Evolutionary conservation across 352 stramenopile species (phyloP), one percentile per base, ranked within the genome.

Genomic region (Stramenopiles sp.): DNA sequence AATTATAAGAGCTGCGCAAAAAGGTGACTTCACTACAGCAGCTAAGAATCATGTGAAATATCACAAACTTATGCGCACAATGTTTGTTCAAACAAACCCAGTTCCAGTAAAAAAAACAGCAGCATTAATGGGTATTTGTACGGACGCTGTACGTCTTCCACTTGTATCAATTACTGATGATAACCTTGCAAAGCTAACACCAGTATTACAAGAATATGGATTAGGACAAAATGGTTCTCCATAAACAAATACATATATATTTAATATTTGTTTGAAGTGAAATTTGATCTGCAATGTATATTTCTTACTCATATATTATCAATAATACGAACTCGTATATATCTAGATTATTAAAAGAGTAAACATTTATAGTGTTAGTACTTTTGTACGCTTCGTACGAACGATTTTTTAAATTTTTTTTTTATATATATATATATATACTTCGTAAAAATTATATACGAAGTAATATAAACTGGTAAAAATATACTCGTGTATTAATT

Each of bases 91-190:
- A 79, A 90, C 90, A 69, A 95, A 95, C 84, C 90, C 90, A 79
- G 90, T 95, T 84, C 90, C 90, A n/a, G 84, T 93, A 78, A 95
- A 95, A 85, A 92, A 93, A 81, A 84, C 90, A 43, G 87, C 94
- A 83, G 86, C 93, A 83, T 82, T 93, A 32, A 84, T 93, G 69
- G 90, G 90, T 84, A 93, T 93, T 85, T 93, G 88, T 84, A 84
- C 87, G 20, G 78, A 76, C 65, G 65, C 31, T 7, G 31, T 33
- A 13, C 65, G 65, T 13, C 13, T 33, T 13, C 65, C 65, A 33
- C 30, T 76, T 33, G 31, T 33, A 7, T 13, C 65, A 76, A 76
- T 76, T 13, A 33, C 31, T 13, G 30, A 31, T 13, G 31, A 76
- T 4, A 76, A 76, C 65, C 4, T 33, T 4, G 65, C 30, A 33